These are phyloP conservation scores for Xylaria sp. DNA, from an alignment of 2,329 filamentous ascomycete genomes.

Conservation along the genomic window DNA sequence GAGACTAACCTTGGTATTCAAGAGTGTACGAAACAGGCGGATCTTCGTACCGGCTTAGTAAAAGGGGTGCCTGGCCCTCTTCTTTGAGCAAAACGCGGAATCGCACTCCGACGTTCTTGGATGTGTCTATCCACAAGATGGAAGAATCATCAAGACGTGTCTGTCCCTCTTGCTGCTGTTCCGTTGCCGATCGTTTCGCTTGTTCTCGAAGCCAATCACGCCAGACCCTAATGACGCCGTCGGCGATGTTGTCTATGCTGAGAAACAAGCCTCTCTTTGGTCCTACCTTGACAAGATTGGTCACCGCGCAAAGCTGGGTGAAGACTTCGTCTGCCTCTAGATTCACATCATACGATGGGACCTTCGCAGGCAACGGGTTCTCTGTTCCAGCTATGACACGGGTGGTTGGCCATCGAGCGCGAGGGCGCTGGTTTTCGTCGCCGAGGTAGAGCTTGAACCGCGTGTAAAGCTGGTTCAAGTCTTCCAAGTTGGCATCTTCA, in stretches of 20 bases:
- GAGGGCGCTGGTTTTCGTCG: conserved; percentile 53
- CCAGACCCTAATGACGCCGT: conserved; percentile 76
- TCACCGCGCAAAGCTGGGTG: conserved; percentile 75
- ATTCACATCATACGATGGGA: conserved; percentile 68
- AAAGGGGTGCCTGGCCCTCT: conserved; percentile 59
- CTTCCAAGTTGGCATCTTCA: conserved; percentile 49
- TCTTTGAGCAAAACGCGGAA: conserved; percentile 70
- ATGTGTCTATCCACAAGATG: conserved; percentile 75
- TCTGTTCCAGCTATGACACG: conserved; percentile 38
- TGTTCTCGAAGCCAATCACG: conserved; percentile 72
- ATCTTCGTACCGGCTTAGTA: conserved; percentile 69
- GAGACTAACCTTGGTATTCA: conserved; percentile 73
- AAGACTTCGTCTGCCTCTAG: conserved; percentile 78
- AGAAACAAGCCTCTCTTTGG: conserved; percentile 70
- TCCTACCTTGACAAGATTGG: conserved; percentile 74
- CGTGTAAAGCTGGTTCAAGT: conserved; percentile 71
- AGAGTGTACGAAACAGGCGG: conserved; percentile 75
- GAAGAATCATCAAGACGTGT: conserved; percentile 40
- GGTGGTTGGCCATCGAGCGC: conserved; percentile 40
- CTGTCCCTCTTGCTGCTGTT: conserved; percentile 42
- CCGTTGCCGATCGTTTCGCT: conserved; percentile 41
- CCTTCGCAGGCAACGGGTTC: conserved; percentile 48
- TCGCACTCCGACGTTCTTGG: conserved; percentile 72
- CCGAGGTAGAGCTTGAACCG: conserved; percentile 73
- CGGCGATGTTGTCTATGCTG: conserved; percentile 72